Base-by-base conservation (phyloP, 345 rosid species). In the Brassica juncea region DNA sequence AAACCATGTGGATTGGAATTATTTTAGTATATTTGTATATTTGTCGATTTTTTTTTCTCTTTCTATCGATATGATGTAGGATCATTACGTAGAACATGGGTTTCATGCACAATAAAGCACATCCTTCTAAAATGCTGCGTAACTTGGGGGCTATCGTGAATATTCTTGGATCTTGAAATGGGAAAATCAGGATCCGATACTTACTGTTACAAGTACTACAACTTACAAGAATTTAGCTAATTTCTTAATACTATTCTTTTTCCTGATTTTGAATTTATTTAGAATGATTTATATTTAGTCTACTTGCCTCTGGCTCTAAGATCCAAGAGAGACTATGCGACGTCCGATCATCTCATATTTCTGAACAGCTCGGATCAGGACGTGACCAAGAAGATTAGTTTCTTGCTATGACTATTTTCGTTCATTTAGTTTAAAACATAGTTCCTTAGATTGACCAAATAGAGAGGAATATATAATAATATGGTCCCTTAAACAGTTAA, bases 101-200 rank as follows among this genome's bases (percentile, higher is more conserved):
- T 70, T 62, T 62, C 21, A 21, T 34, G 32, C 19, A 52, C 30
- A 52, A 52, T 4, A 58, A 39, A 71, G 47, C 37, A 60, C 72
- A 58, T 65, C 42, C 71, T 55, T 16, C 34, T 37, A 55, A 37
- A 39, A 54, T 37, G 15, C 5, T 55, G 60, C 67, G 11, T 34
- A 14, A 57, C 54, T 9, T 72, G 6, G 54, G 72, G 52, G 28
- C n/a, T 19, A 55, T 59, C 54, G 61, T 72, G 77, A 78, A 60
- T 73, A 73, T 79, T 72, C 69, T 79, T 79, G 82, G 77, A 79
- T 67, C 73, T 72, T 66, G 77, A 66, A 67, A 66, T 79, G 44
- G 15, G 14, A 66, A 72, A 39, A 55, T 78, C 65, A 21, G 76
- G 34, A 72, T 72, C 72, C 12, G 44, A 16, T 55, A 63, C 62